Base-by-base conservation (phyloP, 331 rosid species). In the Cydonia oblonga region DNA sequence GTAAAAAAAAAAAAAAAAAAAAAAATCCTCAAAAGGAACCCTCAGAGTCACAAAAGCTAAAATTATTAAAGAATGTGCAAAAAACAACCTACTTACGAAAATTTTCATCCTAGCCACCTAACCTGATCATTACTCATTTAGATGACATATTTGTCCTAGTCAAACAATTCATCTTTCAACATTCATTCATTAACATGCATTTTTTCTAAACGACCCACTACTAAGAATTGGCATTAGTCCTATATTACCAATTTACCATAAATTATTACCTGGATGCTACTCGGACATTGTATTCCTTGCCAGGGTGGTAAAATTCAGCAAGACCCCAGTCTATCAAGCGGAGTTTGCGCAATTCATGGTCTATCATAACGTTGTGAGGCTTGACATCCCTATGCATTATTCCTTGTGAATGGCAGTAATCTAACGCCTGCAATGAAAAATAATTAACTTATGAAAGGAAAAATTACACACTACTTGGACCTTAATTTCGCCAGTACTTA, bases 251-350 rank as follows among this genome's bases (percentile, higher is more conserved):
- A 40, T 40, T 40, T 40, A 25, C 25, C 3, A 4, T 38, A 58
- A 18, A 40, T 3, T 25, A 52, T 68, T 83, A 89, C 97, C 97
- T 92, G 20, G 97, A 92, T 60, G 97, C 97, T 61, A 92, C 97
- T 56, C 96, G 97, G 73, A 92, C 97, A 79, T 92, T 92, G 68
- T 92, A 92, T 79, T 92, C 97, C 88, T 90, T 92, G 72, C 91
- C 92, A 75, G 97, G 97, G 80, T 92, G 97, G 82, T 92, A 92
- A 81, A 92, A 92, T 80, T 92, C 97, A 32, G 97, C 97, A 64
- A 92, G 97, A 74, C 97, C 97, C 97, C 97, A 92, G 73, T 92
- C 97, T 83, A 92, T 92, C 87, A 92, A 82, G 80, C 97, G 96
- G 72, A 92, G 97, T 84, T 92, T 93, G 20, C 96, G 85, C 83